These are phyloP conservation scores for Nicotiana knightiana DNA, from an alignment of 257 asterid genomes.

Conservation along the genomic window DNA sequence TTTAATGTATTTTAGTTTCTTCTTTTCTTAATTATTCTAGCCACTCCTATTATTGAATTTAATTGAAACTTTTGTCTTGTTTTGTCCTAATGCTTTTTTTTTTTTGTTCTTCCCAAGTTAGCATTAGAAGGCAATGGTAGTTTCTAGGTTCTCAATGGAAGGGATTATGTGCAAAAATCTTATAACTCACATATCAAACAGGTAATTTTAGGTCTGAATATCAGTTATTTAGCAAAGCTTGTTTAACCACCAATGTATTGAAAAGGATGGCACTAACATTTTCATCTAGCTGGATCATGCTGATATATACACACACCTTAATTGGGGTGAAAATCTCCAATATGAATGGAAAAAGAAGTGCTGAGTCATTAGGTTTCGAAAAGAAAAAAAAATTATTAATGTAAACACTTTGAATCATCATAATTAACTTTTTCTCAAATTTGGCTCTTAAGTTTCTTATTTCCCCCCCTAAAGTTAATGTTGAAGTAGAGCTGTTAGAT, in stretches of 20 bases:
- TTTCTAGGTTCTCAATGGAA: background rate
- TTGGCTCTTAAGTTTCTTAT: too few relatives aligned
- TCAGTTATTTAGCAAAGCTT: background rate
- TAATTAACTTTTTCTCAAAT: too few relatives aligned
- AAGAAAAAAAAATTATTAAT: background rate
- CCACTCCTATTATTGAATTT: background rate
- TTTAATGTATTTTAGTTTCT: background rate
- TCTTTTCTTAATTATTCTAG: slow-evolving; percentile 2
- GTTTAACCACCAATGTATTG: slow-evolving; percentile 17
- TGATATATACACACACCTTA: background rate
- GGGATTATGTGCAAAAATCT: background rate
- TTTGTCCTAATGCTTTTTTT: background rate
- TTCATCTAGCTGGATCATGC: background rate
- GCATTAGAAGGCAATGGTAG: background rate
- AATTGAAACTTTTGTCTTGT: background rate
- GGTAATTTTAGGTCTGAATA: slow-evolving; percentile 13
- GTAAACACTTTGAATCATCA: too few relatives aligned
- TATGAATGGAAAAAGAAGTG: background rate
- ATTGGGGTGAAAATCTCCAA: background rate
- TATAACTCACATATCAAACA: background rate
- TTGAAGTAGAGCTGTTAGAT: too few relatives aligned
- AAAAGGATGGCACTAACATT: background rate
- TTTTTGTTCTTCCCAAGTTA: background rate
- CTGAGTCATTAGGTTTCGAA: background rate
- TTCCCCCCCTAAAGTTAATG: too few relatives aligned